Percentiles rank a stretch among this genome's conserved stretches.
Evolutionary conservation across 176 grass and related monocot species (phyloP).

Genomic region (Bolboschoenus planiculmis): DNA sequence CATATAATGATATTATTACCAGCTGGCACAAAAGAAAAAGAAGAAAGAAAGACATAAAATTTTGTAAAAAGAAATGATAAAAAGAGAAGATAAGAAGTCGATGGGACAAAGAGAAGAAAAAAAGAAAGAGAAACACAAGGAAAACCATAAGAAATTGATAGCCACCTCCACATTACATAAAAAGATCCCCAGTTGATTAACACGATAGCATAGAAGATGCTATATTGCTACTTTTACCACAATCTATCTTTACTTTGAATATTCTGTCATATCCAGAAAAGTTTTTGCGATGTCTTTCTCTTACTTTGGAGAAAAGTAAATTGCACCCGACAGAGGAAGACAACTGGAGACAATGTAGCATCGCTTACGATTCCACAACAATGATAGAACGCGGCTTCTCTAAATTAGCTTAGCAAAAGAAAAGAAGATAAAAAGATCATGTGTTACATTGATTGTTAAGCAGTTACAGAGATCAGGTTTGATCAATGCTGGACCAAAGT

Average conservation of each 20-base stretch:
- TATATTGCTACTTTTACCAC: background rate
- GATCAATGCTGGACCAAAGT: background rate
- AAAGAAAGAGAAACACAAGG: background rate
- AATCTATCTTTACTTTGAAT: conserved; percentile 10
- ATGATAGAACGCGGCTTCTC: background rate
- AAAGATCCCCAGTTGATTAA: background rate
- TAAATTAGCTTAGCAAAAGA: background rate
- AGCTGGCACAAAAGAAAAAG: background rate
- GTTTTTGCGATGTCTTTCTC: background rate
- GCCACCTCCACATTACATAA: background rate
- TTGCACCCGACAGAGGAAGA: background rate
- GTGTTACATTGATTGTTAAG: background rate
- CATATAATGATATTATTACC: background rate
- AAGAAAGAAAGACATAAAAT: background rate
- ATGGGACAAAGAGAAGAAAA: conserved; percentile 1
- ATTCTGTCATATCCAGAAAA: conserved; percentile 22
- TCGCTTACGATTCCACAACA: background rate
- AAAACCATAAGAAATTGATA: background rate
- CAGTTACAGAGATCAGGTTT: background rate
- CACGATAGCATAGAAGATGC: background rate
- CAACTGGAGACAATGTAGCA: background rate
- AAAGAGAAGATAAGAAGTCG: conserved; percentile 4
- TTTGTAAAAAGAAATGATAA: background rate
- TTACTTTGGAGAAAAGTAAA: conserved; percentile 2
- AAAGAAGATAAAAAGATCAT: background rate